These are phyloP conservation scores for Calonectria fujianensis DNA, from an alignment of 2,329 filamentous ascomycete species.

Conservation along the genomic window DNA sequence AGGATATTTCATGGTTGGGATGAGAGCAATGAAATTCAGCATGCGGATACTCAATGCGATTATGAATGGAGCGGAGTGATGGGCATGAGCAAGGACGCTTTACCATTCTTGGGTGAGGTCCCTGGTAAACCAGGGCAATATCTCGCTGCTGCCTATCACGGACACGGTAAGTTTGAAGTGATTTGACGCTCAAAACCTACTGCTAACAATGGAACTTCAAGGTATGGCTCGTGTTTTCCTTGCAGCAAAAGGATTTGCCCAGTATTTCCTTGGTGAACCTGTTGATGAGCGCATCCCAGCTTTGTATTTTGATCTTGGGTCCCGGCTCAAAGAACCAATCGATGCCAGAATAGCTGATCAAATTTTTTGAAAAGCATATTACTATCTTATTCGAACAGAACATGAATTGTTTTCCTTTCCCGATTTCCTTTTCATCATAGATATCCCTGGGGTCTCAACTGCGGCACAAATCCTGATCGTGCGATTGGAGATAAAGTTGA, in stretches of 20 bases:
- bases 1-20: background rate
- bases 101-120: constrained; percentile 1
- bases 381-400: too few relatives aligned
- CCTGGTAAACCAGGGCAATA: constrained; percentile 5
- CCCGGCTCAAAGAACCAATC: background rate
- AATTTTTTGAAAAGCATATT: background rate
- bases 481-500: too few relatives aligned
- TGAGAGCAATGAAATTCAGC: background rate
- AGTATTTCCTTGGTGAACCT: background rate
- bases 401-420: too few relatives aligned
- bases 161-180: background rate
- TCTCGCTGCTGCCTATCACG: background rate
- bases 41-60: background rate
- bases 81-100: constrained; percentile 7
- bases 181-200: background rate
- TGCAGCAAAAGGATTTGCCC: background rate
- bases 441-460: too few relatives aligned
- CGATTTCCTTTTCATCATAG: too few relatives aligned
- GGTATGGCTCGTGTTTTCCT: background rate
- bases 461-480: too few relatives aligned
- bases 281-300: background rate
- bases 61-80: constrained; percentile 10
- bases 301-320: background rate
- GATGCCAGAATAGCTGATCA: background rate
- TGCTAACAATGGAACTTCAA: background rate